These are phyloP conservation scores for Calendula officinalis DNA, from an alignment of 129 eudicot genomes.

Conservation along the genomic window DNA sequence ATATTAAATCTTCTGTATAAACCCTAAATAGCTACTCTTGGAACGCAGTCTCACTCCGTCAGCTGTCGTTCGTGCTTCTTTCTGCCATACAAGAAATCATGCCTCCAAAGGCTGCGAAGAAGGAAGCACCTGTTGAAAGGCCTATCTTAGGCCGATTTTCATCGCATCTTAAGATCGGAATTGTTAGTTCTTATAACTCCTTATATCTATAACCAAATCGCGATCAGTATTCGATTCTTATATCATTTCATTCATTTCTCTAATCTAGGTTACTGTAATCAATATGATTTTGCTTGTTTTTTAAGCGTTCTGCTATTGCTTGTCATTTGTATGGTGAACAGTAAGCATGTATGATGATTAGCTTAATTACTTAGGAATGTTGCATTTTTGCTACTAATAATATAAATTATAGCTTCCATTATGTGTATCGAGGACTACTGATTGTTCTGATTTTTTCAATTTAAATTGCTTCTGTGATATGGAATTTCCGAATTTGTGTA, in stretches of 20 bases:
- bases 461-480: not conserved
- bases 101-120: slow-evolving; percentile 97
- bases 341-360: not conserved
- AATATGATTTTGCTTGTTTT: slow-evolving; percentile 5
- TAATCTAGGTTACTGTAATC: slow-evolving; percentile 5
- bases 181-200: slow-evolving; percentile 42
- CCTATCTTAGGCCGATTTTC: slow-evolving; percentile 97
- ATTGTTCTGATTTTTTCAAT: not conserved
- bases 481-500: not conserved
- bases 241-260: slow-evolving; percentile 3
- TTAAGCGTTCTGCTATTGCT: not conserved
- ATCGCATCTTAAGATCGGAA: slow-evolving; percentile 95
- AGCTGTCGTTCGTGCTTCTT: not conserved
- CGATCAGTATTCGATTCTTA: slow-evolving; percentile 13
- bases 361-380: not conserved
- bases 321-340: slow-evolving; percentile 6
- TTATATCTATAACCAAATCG: not conserved
- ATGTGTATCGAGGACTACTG: slow-evolving; percentile 5
- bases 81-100: slow-evolving; percentile 25
- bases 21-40: slow-evolving; percentile 22
- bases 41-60: slow-evolving; percentile 11
- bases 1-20: slow-evolving; percentile 7
- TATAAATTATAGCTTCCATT: not conserved
- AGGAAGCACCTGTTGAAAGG: slow-evolving; percentile 88
- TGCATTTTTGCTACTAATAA: not conserved